These are phyloP conservation scores for Starmerella kuoi DNA, from an alignment of 805 yeast genomes.

Conservation along the genomic window DNA sequence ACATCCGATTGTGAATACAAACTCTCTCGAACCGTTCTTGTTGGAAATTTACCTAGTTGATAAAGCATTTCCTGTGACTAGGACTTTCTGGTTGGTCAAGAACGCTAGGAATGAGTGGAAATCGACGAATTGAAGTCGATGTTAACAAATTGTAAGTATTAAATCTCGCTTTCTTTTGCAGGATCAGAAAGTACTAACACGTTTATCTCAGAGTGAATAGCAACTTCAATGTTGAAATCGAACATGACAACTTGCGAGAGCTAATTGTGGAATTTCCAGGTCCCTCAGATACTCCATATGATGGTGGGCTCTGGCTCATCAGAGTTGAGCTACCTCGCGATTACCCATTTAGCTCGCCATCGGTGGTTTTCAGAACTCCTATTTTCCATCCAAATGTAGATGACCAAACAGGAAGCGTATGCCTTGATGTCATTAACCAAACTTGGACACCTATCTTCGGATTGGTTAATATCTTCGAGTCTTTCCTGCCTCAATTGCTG, in stretches of 20 bases:
- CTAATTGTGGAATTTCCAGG: conserved; percentile 77
- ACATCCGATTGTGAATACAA: too few relatives aligned
- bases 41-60: too few relatives aligned
- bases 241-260: conserved; percentile 77
- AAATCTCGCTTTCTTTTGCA: background rate
- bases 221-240: conserved; percentile 73
- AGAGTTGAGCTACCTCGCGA: conserved; percentile 91
- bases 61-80: too few relatives aligned
- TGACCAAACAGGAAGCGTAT: conserved; percentile 75
- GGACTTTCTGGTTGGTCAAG: too few relatives aligned
- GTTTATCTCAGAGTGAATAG: conserved; percentile 54
- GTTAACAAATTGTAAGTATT: conserved; percentile 78
- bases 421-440: conserved; percentile 91
- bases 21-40: too few relatives aligned
- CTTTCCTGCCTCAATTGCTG: conserved; percentile 81
- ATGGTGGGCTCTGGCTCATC: conserved; percentile 78
- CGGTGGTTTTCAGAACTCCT: conserved; percentile 83
- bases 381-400: conserved; percentile 95
- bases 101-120: conserved; percentile 25
- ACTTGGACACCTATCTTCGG: conserved; percentile 99
- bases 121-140: conserved; percentile 80
- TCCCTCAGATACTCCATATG: conserved; percentile 78
- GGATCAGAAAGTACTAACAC: background rate
- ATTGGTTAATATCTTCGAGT: conserved; percentile 76
- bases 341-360: conserved; percentile 91